These are phyloP conservation scores for Arthrobotrys sphaeroides DNA, from an alignment of 2,329 filamentous ascomycete species.

Conservation along the genomic window DNA sequence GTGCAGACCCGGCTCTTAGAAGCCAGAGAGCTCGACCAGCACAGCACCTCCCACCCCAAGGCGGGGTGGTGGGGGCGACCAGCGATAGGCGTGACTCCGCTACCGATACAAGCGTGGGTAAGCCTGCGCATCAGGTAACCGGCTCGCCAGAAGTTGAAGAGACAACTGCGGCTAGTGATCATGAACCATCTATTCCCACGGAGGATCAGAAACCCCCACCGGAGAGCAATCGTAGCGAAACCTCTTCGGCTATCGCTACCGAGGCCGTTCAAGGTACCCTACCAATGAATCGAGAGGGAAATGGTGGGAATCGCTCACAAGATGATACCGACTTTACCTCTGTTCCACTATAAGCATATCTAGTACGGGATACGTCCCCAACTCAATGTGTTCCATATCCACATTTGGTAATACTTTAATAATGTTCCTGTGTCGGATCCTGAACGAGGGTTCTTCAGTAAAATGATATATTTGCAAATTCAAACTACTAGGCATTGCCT, in stretches of 20 bases:
- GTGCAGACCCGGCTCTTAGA: conserved; percentile 69
- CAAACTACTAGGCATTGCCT: no score
- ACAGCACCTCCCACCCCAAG: conserved; percentile 32
- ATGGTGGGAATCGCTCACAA: conserved; percentile 6
- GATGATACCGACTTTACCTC: conserved; percentile 50
- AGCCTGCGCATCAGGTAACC: not conserved
- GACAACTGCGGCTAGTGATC: not conserved
- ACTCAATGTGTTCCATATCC: not conserved
- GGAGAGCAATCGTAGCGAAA: not conserved
- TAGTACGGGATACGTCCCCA: not conserved
- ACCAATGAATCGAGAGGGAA: not conserved
- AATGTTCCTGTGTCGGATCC: not conserved
- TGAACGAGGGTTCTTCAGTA: not conserved
- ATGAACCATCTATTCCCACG: not conserved
- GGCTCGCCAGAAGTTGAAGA: conserved; percentile 1
- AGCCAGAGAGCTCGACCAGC: conserved; percentile 29
- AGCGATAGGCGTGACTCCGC: conserved; percentile 35
- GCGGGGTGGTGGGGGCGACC: not conserved
- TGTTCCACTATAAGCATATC: conserved; percentile 27
- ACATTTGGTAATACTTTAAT: not conserved
- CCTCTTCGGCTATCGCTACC: not conserved
- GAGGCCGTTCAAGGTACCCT: not conserved
- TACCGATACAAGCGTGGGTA: not conserved
- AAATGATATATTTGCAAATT: no score
- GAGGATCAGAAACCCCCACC: not conserved